Evolutionary conservation across 2,329 filamentous ascomycete species (phyloP).

Genomic region (Thielaviopsis musarum): DNA sequence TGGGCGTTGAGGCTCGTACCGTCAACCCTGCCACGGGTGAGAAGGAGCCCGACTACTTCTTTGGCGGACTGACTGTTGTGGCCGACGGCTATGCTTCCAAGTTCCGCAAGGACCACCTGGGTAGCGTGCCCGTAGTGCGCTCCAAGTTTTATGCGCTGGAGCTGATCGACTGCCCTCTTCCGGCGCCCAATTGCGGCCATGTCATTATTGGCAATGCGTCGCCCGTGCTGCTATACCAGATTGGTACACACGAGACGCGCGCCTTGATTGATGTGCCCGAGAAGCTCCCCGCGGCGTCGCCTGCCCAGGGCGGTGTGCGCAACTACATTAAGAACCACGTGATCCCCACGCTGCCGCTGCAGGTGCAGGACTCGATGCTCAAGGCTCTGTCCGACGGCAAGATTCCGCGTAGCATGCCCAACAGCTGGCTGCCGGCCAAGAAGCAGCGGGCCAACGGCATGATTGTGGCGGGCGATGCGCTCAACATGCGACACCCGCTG

Average conservation of each 20-base stretch:
- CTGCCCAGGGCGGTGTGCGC: conserved; percentile 66
- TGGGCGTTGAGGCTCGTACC: conserved; percentile 67
- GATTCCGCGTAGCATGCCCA: conserved; percentile 77
- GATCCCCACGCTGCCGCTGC: conserved; percentile 56
- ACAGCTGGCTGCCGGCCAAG: conserved; percentile 74
- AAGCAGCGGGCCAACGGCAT: conserved; percentile 42
- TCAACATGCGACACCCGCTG: conserved; percentile 98
- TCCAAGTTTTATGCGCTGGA: conserved; percentile 92
- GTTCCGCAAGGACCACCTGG: conserved; percentile 68
- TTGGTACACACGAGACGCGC: conserved; percentile 85
- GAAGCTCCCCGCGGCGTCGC: conserved; percentile 54
- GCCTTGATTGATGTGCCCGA: conserved; percentile 78
- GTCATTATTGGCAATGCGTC: conserved; percentile 63
- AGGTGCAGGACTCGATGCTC: conserved; percentile 55
- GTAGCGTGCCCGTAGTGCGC: conserved; percentile 48
- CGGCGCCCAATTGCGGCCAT: conserved; percentile 61
- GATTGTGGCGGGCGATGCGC: conserved; percentile 76
- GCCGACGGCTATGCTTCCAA: conserved; percentile 87
- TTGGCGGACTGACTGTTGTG: conserved; percentile 73
- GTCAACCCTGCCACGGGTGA: conserved; percentile 35
- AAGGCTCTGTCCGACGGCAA: conserved; percentile 62
- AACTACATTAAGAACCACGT: conserved; percentile 67
- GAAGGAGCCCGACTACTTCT: conserved; percentile 59
- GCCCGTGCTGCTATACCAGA: conserved; percentile 89
- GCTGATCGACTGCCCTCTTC: conserved; percentile 71